These are phyloP conservation scores for Pyrrhoderma noxium DNA, from an alignment of 1,284 basidiomycete species.

Conservation along the genomic window DNA sequence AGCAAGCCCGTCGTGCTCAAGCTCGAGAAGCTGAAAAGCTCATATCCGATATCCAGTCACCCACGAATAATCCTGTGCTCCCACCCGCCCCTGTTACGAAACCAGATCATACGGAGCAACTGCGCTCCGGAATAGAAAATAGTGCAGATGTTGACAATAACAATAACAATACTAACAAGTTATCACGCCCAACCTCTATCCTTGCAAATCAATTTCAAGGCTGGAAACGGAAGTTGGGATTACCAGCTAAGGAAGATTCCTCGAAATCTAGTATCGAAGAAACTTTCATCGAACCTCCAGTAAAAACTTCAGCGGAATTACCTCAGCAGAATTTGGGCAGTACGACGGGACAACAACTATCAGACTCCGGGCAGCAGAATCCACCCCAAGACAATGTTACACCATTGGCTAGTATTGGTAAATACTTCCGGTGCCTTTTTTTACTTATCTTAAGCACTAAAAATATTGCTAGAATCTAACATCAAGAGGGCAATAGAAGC, in stretches of 20 bases:
- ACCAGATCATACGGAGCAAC: neutral
- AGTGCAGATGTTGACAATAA: neutral
- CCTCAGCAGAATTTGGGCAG: too few relatives aligned
- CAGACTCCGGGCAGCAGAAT: neutral
- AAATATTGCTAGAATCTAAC: conserved; percentile 43
- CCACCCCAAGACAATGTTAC: conserved; percentile 35
- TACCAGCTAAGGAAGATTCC: conserved; percentile 3
- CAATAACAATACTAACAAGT: neutral
- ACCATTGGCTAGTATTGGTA: conserved; percentile 56
- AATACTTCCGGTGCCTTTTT: conserved; percentile 19
- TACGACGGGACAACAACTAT: too few relatives aligned
- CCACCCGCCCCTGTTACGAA: conserved; percentile 6
- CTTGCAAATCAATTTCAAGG: conserved; percentile 24
- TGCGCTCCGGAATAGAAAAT: neutral
- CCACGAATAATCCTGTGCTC: conserved; percentile 7
- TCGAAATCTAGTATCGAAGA: neutral
- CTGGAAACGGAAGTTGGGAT: conserved; percentile 25
- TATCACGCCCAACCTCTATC: conserved; percentile 10
- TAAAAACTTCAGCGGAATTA: too few relatives aligned
- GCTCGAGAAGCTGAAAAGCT: conserved; percentile 22
- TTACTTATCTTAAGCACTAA: too few relatives aligned
- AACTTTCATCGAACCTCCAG: neutral
- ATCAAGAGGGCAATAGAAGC: conserved; percentile 74
- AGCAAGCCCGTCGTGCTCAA: conserved; percentile 34
- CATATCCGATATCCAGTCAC: conserved; percentile 13